These are phyloP conservation scores for Raddia distichophylla DNA, from an alignment of 176 grass and related monocot species.

Conservation along the genomic window DNA sequence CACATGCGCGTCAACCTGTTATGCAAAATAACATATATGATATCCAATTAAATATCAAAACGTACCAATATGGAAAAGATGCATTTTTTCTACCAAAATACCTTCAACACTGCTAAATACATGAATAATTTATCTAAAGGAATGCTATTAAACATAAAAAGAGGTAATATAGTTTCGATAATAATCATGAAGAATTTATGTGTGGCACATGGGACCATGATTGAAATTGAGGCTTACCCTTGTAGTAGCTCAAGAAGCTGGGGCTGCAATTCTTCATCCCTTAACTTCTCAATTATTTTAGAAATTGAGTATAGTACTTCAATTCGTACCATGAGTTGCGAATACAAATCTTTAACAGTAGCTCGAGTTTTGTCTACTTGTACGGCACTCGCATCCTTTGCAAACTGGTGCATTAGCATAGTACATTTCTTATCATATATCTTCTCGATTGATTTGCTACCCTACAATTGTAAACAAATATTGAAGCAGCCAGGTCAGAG, in stretches of 20 bases:
- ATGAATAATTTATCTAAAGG: background rate
- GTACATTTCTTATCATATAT: constrained; percentile 61
- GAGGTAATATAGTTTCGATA: background rate
- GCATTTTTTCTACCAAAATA: background rate
- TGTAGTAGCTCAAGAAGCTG: constrained; percentile 66
- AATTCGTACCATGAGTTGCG: constrained; percentile 45
- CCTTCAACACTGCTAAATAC: background rate
- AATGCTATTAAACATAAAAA: constrained; percentile 4
- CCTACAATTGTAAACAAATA: constrained; percentile 45
- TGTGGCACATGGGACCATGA: background rate
- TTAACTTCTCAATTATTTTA: constrained; percentile 58
- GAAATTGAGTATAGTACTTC: constrained; percentile 62
- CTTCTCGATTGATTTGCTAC: constrained; percentile 49
- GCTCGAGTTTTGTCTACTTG: constrained; percentile 59
- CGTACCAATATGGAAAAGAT: background rate
- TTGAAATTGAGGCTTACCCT: constrained; percentile 52
- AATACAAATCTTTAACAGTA: constrained; percentile 59
- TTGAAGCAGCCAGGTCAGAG: constrained; percentile 23
- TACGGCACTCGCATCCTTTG: constrained; percentile 38
- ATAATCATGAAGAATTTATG: background rate
- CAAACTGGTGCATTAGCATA: constrained; percentile 53
- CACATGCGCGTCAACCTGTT: constrained; percentile 65
- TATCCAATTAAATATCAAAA: background rate
- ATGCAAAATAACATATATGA: background rate
- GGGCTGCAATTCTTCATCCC: constrained; percentile 78